Conservation (phyloP, 2,329 filamentous ascomycete species). For the Nothopassalora personata region DNA sequence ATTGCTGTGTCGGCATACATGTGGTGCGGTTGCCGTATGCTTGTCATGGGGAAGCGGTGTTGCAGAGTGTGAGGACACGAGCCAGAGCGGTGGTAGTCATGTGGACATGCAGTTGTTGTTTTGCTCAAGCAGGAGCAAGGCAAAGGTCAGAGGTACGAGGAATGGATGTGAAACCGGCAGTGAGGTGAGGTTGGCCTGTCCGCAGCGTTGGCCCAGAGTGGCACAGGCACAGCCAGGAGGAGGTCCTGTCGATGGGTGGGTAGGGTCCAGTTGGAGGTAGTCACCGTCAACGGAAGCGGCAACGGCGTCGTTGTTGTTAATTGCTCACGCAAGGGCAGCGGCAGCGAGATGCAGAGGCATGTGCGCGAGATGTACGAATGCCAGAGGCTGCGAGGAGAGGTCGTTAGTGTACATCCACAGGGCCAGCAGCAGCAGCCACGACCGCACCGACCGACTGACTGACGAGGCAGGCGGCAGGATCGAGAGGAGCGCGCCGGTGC, state of each 20-base stretch:
- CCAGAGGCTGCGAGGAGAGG: conserved; percentile 1
- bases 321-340: conserved; percentile 29
- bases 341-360: conserved; percentile 27
- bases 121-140: conserved; percentile 12
- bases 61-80: conserved; percentile 2
- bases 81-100: conserved; percentile 13
- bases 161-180: conserved; percentile 5
- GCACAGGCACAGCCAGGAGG: conserved; percentile 34
- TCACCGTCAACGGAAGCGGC: conserved; percentile 11
- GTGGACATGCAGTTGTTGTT: conserved; percentile 7
- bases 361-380: conserved; percentile 17
- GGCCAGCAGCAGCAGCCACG: background rate
- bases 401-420: conserved; percentile 3
- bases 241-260: conserved; percentile 38
- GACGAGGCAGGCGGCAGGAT: conserved; percentile 12
- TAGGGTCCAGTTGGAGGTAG: conserved; percentile 53
- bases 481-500: conserved; percentile 13
- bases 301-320: conserved; percentile 16
- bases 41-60: conserved; percentile 24
- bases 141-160: conserved; percentile 2
- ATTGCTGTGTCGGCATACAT: conserved; percentile 34
- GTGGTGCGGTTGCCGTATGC: conserved; percentile 19
- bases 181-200: conserved; percentile 9
- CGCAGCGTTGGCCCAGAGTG: conserved; percentile 3
- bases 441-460: background rate